phyloP scores from a whole-genome alignment of 495 filamentous ascomycete species.

The Cenococcum geophilum region DNA sequence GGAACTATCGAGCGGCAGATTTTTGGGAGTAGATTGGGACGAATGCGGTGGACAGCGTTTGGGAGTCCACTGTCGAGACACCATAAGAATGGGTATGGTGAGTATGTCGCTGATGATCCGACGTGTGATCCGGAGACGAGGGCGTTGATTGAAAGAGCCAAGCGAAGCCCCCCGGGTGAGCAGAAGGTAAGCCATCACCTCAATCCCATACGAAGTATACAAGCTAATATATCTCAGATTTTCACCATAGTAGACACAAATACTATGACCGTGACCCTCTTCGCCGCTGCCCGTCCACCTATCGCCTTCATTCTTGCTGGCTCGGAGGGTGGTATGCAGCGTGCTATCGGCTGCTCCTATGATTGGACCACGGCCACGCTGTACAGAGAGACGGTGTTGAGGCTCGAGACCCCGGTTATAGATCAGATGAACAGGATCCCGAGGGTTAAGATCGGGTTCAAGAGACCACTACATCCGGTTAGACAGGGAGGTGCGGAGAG shows the following conservation, averaged over 20 bases:
- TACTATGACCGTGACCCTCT: conserved; percentile 38
- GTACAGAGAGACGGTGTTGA: conserved; percentile 33
- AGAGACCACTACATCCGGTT: too few species aligned
- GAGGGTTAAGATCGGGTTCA: too few species aligned
- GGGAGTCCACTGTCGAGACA: conserved; percentile 33
- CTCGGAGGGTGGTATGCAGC: conserved; percentile 42
- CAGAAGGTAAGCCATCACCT: too few species aligned
- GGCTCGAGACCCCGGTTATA: conserved; percentile 28
- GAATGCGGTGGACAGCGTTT: conserved; percentile 31
- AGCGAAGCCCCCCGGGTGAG: too few species aligned
- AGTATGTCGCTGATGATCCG: conserved; percentile 5
- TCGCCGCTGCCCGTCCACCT: conserved; percentile 40
- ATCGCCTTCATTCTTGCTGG: conserved; percentile 38
- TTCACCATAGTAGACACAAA: conserved; percentile 35
- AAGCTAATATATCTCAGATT: too few species aligned
- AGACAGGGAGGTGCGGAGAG: too few species aligned
- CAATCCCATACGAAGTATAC: too few species aligned
- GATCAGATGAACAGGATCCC: conserved; percentile 17
- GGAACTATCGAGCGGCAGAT: conserved; percentile 33
- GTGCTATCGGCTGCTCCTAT: conserved; percentile 38
- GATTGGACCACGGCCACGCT: conserved; percentile 26
- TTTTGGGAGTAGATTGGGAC: conserved; percentile 29
- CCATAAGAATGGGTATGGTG: background rate
- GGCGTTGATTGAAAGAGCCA: too few species aligned
- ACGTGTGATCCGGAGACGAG: background rate